Conservation (phyloP, 2,329 filamentous ascomycete genomes). For the Stemphylium vesicarium region DNA sequence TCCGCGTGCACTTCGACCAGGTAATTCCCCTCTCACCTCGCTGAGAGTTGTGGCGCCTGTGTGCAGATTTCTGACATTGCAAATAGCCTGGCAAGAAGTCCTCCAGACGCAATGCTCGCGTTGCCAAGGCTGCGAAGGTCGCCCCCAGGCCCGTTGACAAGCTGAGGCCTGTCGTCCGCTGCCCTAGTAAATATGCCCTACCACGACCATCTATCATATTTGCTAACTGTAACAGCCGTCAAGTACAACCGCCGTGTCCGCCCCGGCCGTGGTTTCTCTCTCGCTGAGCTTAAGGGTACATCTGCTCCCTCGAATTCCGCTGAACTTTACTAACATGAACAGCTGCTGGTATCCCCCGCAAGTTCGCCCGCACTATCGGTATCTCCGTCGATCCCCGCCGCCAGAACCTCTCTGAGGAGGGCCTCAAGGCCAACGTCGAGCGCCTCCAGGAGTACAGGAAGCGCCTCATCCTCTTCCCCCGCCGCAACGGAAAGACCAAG, state of each 20-base stretch:
- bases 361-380: slow-evolving; percentile 93
- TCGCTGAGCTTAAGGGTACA: slow-evolving; percentile 95
- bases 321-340: slow-evolving; percentile 50
- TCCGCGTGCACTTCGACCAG: slow-evolving; percentile 99
- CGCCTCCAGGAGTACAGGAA: slow-evolving; percentile 98
- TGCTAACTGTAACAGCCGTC: slow-evolving; percentile 1
- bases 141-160: slow-evolving; percentile 97
- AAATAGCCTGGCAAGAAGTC: slow-evolving; percentile 91
- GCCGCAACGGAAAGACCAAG: slow-evolving; percentile 91
- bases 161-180: slow-evolving; percentile 94
- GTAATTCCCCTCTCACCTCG: slow-evolving; percentile 68
- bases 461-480: slow-evolving; percentile 96
- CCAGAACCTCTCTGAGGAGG: slow-evolving; percentile 96
- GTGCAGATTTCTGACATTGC: slow-evolving; percentile 43
- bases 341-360: slow-evolving; percentile 95
- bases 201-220: neutral
- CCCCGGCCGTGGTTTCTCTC: slow-evolving; percentile 95
- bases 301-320: neutral
- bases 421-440: slow-evolving; percentile 90
- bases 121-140: slow-evolving; percentile 92
- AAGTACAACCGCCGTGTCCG: slow-evolving; percentile 91
- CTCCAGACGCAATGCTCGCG: slow-evolving; percentile 87
- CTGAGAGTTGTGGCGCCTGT: slow-evolving; percentile 62
- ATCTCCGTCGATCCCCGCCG: slow-evolving; percentile 96
- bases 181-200: slow-evolving; percentile 62